Evolutionary conservation across 768 basidiomycete species (phyloP).

Genomic region (Multifurca ochricompacta): DNA sequence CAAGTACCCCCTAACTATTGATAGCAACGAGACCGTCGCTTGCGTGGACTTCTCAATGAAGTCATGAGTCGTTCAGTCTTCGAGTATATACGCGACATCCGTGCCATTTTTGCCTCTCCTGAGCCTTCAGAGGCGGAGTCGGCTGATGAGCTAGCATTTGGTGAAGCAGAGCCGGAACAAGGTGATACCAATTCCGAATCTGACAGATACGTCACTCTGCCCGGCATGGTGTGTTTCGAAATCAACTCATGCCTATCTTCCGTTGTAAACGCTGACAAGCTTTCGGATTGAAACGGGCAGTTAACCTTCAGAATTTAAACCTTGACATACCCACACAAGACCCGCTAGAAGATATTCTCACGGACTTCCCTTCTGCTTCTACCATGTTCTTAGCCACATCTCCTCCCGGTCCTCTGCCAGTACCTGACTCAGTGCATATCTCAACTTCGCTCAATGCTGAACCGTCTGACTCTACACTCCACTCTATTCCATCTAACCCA

Average conservation of each 20-base stretch:
- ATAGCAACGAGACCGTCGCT: conserved; percentile 12
- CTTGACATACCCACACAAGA: background rate
- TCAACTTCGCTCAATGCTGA: background rate
- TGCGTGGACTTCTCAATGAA: background rate
- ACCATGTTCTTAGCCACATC: background rate
- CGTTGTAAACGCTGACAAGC: conserved; percentile 17
- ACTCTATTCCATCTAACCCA: background rate
- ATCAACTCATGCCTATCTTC: background rate
- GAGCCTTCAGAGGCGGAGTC: background rate
- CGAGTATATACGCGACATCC: background rate
- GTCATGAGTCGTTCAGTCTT: conserved; percentile 4
- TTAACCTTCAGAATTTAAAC: background rate
- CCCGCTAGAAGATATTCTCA: background rate
- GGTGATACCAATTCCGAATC: background rate
- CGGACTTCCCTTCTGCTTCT: background rate
- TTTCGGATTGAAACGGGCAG: background rate
- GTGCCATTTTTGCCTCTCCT: background rate
- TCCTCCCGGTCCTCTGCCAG: background rate
- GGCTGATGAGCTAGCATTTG: background rate
- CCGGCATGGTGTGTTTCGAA: conserved; percentile 10
- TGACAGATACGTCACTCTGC: background rate
- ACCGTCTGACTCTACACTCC: background rate
- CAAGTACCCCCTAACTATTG: background rate
- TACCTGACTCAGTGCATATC: background rate
- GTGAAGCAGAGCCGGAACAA: background rate